phyloP scores from a whole-genome alignment of 352 stramenopile species.

The Stramenopiles sp. region DNA sequence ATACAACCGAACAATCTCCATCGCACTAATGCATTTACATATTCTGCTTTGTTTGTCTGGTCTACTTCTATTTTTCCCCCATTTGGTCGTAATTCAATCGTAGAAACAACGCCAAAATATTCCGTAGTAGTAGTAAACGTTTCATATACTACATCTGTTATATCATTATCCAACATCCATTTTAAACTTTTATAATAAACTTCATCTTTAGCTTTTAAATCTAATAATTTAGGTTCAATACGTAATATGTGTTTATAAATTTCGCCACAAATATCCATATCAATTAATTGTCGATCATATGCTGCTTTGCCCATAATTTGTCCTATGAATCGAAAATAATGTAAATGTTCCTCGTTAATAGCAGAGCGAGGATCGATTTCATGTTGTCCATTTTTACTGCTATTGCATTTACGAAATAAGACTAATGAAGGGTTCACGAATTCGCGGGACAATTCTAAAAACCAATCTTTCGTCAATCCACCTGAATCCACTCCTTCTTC shows the following conservation, averaged over 20 bases:
- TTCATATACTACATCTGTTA: constrained; percentile 42
- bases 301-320: constrained; percentile 56
- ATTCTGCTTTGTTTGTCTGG: constrained; percentile 46
- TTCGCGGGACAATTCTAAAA: not conserved
- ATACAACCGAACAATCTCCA: constrained; percentile 36
- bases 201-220: constrained; percentile 42
- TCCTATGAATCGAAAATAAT: constrained; percentile 14
- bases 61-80: constrained; percentile 37
- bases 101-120: constrained; percentile 1
- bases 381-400: not conserved
- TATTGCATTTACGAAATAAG: not conserved
- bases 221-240: constrained; percentile 26
- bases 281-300: constrained; percentile 51
- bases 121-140: constrained; percentile 41
- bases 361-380: not conserved
- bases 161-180: constrained; percentile 61
- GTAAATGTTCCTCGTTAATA: not conserved
- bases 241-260: constrained; percentile 46
- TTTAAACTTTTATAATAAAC: constrained; percentile 48
- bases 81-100: constrained; percentile 37
- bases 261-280: constrained; percentile 43
- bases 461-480: constrained; percentile 40
- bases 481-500: constrained; percentile 60
- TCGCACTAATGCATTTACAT: constrained; percentile 36
- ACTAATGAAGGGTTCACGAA: not conserved